Evolutionary conservation across 805 yeast genomes (phyloP), one percentile per base, ranked within the genome.

Genomic region (Schwanniomyces polymorphus): DNA sequence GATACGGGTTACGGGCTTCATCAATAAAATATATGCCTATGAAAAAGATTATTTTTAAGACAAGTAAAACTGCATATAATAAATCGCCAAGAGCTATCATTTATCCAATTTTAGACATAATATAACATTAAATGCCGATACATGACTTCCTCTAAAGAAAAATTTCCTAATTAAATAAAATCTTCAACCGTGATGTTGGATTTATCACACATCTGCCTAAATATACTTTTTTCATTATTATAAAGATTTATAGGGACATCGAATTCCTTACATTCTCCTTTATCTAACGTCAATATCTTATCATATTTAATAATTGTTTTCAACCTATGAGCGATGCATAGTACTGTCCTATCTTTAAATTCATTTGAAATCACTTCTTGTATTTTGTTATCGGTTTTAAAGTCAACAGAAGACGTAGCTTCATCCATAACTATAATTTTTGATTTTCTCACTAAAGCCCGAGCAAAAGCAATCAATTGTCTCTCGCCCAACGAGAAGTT

Each of bases 251-350:
- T 55, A 6, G 74, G 75, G 11, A 65, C 55, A 38, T 68, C 74
- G 54, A 60, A 63, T 50, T 70, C 72, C 14, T 54, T 63, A 27
- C 68, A 54, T 23, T 58, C 46, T 8, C 75, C 75, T 28, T 57
- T 56, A 50, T 69, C 73, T 60, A 69, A 54, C 12, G 66, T 65
- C 49, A 69, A 48, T 38, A 69, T 67, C 40, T 65, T 54, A 52
- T 69, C 73, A 49, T 69, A 69, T 41, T 57, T 57, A 48, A 69
- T 47, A 41, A 69, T 69, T 3, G 74, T 69, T 50, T 61, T 68
- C 56, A 69, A 60, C 51, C 75, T 59, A 52, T 69, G 74, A 4
- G 74, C 75, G 50, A 69, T 68, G 50, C 73, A 67, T 51, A 69
- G 58, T 18, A 68, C 65, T 5, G 74, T 68, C 45, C 72, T 63